Evolutionary conservation across 306 rosid species (phyloP).

Genomic region (Canavalia ensiformis): DNA sequence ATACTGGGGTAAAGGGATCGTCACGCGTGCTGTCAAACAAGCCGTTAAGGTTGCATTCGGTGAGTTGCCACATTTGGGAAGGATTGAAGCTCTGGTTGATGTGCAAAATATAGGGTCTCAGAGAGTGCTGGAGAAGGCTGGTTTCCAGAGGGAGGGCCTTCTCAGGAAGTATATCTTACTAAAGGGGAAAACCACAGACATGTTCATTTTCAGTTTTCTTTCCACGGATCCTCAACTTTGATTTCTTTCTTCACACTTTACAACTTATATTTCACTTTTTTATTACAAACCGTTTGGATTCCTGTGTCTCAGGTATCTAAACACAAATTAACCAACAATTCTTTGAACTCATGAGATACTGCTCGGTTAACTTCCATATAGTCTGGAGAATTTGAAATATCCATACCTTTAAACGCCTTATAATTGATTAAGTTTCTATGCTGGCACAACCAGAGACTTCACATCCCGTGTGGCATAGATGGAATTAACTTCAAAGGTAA

Average conservation of each 20-base stretch:
- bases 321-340: too few species aligned
- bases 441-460: not conserved
- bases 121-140: conserved; percentile 74
- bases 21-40: conserved; percentile 64
- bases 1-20: conserved; percentile 84
- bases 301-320: too few species aligned
- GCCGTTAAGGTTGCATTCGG: conserved; percentile 56
- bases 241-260: not conserved
- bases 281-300: too few species aligned
- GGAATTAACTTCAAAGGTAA: too few species aligned
- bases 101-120: conserved; percentile 73
- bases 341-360: too few species aligned
- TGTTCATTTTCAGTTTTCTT: conserved; percentile 65
- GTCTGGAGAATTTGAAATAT: too few species aligned
- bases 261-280: too few species aligned
- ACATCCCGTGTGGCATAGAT: not conserved
- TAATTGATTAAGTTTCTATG: too few species aligned
- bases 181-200: conserved; percentile 64
- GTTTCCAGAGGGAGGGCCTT: conserved; percentile 75
- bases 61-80: conserved; percentile 66
- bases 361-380: too few species aligned
- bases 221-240: conserved; percentile 41
- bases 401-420: not conserved
- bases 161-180: conserved; percentile 55
- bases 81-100: conserved; percentile 82